phyloP scores from a whole-genome alignment of 495 filamentous ascomycete species.

The Aspergillus cavernicola region DNA sequence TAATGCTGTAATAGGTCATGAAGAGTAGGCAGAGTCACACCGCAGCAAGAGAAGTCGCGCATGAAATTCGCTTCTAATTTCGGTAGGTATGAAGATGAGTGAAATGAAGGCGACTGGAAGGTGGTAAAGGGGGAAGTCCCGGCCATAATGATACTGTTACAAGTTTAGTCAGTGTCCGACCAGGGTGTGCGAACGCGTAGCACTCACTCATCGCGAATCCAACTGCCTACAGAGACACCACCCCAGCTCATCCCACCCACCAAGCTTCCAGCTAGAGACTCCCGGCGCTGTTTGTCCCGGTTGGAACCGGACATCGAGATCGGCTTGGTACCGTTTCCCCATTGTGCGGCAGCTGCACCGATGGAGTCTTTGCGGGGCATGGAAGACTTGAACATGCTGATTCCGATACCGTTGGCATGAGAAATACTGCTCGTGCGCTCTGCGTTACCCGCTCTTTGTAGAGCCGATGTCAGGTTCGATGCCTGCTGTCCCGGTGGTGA shows the following conservation, averaged over 20 bases:
- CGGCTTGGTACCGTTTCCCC: constrained; percentile 75
- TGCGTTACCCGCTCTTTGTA: constrained; percentile 46
- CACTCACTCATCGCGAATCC: constrained; percentile 97
- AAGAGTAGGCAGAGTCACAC: constrained; percentile 76
- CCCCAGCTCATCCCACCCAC: constrained; percentile 97
- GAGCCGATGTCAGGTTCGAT: constrained; percentile 59
- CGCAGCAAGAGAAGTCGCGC: constrained; percentile 93
- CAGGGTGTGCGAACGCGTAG: constrained; percentile 1
- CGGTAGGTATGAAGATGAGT: constrained; percentile 95
- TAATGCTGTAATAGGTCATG: constrained; percentile 96
- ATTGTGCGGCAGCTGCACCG: constrained; percentile 48
- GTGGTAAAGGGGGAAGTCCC: constrained; percentile 83
- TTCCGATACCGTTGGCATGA: constrained; percentile 40
- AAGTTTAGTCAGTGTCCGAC: constrained; percentile 26
- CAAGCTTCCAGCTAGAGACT: constrained; percentile 82
- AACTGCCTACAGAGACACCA: constrained; percentile 91
- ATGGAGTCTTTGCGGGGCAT: constrained; percentile 69
- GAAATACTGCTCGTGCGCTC: constrained; percentile 41
- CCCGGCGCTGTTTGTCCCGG: constrained; percentile 71
- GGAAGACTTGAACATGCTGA: constrained; percentile 58
- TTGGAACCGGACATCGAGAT: constrained; percentile 78
- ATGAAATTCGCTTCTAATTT: constrained; percentile 97
- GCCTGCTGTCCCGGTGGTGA: constrained; percentile 59
- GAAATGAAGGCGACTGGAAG: constrained; percentile 90
- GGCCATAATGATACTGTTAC: constrained; percentile 83